Conservation (phyloP, 1,139 yeast species). For the Debaryomycetaceae sp. region DNA sequence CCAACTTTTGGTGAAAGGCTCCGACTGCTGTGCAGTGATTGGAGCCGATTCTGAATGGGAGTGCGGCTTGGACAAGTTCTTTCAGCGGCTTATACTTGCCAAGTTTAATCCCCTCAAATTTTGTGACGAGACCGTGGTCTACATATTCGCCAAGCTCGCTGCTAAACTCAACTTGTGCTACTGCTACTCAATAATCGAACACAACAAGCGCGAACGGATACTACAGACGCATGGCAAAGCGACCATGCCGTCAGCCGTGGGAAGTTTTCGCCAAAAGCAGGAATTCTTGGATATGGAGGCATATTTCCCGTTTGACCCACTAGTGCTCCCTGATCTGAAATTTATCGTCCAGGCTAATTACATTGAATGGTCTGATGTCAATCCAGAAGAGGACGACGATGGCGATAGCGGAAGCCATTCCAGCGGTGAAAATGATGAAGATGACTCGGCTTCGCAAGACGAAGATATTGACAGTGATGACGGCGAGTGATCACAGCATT, state of each 20-base stretch:
- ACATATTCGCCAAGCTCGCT: constrained; percentile 87
- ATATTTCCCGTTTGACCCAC: constrained; percentile 92
- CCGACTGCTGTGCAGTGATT: constrained; percentile 6
- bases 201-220: constrained; percentile 63
- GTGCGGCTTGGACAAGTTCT: constrained; percentile 70
- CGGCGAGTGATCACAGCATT: constrained; percentile 4
- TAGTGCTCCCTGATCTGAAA: constrained; percentile 57
- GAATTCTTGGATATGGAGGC: constrained; percentile 85
- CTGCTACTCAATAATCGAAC: constrained; percentile 87
- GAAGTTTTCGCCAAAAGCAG: constrained; percentile 44
- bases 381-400: constrained; percentile 40
- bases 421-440: constrained; percentile 21
- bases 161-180: constrained; percentile 85
- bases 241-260: constrained; percentile 20
- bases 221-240: constrained; percentile 21
- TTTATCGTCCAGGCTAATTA: constrained; percentile 36
- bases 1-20: constrained; percentile 36
- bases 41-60: constrained; percentile 51
- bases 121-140: constrained; percentile 88
- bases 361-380: constrained; percentile 65
- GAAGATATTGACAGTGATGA: constrained; percentile 16
- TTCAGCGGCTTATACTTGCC: constrained; percentile 77
- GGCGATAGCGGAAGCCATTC: constrained; percentile 33
- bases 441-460: constrained; percentile 12
- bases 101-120: constrained; percentile 88